Evolutionary conservation across 1,284 basidiomycete genomes (phyloP), one percentile per base, ranked within the genome.

Genomic region (Bondarzewia mesenterica): DNA sequence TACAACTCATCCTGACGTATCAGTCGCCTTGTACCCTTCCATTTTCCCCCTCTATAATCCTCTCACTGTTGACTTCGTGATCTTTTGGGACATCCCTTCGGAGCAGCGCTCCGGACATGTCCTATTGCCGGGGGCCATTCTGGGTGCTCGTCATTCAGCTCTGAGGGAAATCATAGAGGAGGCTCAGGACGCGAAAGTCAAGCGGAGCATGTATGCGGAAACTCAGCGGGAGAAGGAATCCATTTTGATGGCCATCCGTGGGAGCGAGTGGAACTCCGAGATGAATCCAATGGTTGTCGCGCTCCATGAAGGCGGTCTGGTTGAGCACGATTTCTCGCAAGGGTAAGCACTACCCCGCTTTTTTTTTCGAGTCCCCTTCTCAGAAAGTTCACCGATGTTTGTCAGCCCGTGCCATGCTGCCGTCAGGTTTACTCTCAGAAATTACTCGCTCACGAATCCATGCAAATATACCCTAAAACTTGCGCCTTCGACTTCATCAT

Each of bases 181-280:
- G 14, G 74, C 77, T 4, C 76, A 82, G 57, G 71, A 65, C 39
- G 73, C 73, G n/a, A 88, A 88, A 60, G 72, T 73, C 18, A 85
- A 78, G 59, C 77, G 84, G 51, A 91, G 81, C 51, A 89, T 95
- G 78, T 96, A 92, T 61, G 89, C 89, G 16, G 91, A 95, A 69
- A 93, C 90, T 4, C 79, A 78, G 49, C 72, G 84, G 44, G 80
- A 92, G 63, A 80, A 81, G 57, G 65, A 66, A 53, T 77, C 80
- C 41, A 68, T 94, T 25, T 61, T 92, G 42, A 71, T 78, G 26
- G 77, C 80, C 4, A 75, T 95, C 23, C 69, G 77, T 42, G 65
- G 70, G 4, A 85, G 84, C 52, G 81, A 85, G 59, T 88, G 89
- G 80, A 92, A 91, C 53, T 59, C 61, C 26, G 87, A 91, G 67